These are phyloP conservation scores for Suhomyces faveliae DNA, from an alignment of 805 yeast genomes.

Conservation along the genomic window DNA sequence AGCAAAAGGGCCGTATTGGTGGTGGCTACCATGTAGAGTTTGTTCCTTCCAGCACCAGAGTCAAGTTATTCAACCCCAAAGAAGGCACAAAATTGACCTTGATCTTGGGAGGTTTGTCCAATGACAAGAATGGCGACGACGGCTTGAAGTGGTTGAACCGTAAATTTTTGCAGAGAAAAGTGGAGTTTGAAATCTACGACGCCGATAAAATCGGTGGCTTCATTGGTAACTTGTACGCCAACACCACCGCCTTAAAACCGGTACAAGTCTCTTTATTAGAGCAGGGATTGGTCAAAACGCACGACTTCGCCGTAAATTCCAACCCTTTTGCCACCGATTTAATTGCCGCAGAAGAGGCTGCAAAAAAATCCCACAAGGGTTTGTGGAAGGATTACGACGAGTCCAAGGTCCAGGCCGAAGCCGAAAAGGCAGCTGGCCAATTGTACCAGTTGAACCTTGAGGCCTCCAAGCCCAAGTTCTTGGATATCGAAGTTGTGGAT, in stretches of 20 bases:
- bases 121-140: slow-evolving; percentile 38
- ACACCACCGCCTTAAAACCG: slow-evolving; percentile 47
- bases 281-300: slow-evolving; percentile 63
- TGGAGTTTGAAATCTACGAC: slow-evolving; percentile 64
- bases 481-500: slow-evolving; percentile 55
- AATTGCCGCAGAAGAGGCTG: slow-evolving; percentile 59
- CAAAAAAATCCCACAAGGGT: slow-evolving; percentile 55
- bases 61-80: slow-evolving; percentile 63
- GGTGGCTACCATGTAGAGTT: slow-evolving; percentile 66
- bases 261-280: slow-evolving; percentile 56
- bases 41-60: slow-evolving; percentile 65
- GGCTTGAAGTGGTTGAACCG: slow-evolving; percentile 55
- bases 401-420: slow-evolving; percentile 33
- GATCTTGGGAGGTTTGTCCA: slow-evolving; percentile 71
- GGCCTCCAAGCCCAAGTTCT: slow-evolving; percentile 41
- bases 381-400: slow-evolving; percentile 65
- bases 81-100: slow-evolving; percentile 69
- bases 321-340: slow-evolving; percentile 57
- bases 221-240: slow-evolving; percentile 64
- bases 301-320: slow-evolving; percentile 60
- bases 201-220: slow-evolving; percentile 80
- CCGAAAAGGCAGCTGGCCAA: slow-evolving; percentile 18
- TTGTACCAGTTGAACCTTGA: slow-evolving; percentile 21
- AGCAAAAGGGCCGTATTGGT: slow-evolving; percentile 59
- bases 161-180: slow-evolving; percentile 67